Evolutionary conservation across 495 filamentous ascomycete genomes (phyloP).

Genomic region (Penicillium samsonianum): DNA sequence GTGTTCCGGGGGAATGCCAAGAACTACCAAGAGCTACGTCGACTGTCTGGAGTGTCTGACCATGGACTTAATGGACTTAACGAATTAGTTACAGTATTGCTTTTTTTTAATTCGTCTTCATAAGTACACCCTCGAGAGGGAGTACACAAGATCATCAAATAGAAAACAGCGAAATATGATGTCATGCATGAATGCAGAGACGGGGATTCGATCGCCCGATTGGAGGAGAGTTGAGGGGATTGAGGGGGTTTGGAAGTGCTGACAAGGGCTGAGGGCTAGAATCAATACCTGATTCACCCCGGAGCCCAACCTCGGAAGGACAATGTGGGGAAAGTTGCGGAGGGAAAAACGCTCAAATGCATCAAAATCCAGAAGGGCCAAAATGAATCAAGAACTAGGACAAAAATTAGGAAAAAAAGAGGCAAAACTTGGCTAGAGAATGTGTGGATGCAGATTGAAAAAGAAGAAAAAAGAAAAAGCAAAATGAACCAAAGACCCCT

Average conservation of each 20-base stretch:
- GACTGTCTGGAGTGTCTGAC: too few species aligned
- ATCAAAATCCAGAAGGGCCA: constrained; percentile 28
- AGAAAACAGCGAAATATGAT: constrained; percentile 1
- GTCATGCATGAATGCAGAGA: constrained; percentile 14
- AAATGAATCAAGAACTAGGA: constrained; percentile 13
- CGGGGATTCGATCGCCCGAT: constrained; percentile 4
- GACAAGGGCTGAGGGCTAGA: constrained; percentile 10
- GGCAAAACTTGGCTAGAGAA: constrained; percentile 7
- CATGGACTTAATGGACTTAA: too few species aligned
- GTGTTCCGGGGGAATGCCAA: constrained; percentile 6
- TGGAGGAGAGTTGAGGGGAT: not conserved
- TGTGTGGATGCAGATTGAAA: constrained; percentile 11
- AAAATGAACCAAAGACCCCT: constrained; percentile 14
- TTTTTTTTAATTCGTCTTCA: not conserved
- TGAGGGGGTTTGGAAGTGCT: not conserved
- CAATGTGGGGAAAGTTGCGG: constrained; percentile 20
- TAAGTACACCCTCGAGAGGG: not conserved
- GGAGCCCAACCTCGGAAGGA: not conserved
- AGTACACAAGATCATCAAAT: constrained; percentile 8
- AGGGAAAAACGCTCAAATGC: constrained; percentile 46
- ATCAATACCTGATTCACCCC: constrained; percentile 16
- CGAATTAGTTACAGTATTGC: not conserved
- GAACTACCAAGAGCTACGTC: not conserved
- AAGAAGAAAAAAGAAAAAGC: constrained; percentile 21
- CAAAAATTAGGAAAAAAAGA: not conserved